Conservation (phyloP, 495 filamentous ascomycete genomes). For the Neurospora sp. region DNA sequence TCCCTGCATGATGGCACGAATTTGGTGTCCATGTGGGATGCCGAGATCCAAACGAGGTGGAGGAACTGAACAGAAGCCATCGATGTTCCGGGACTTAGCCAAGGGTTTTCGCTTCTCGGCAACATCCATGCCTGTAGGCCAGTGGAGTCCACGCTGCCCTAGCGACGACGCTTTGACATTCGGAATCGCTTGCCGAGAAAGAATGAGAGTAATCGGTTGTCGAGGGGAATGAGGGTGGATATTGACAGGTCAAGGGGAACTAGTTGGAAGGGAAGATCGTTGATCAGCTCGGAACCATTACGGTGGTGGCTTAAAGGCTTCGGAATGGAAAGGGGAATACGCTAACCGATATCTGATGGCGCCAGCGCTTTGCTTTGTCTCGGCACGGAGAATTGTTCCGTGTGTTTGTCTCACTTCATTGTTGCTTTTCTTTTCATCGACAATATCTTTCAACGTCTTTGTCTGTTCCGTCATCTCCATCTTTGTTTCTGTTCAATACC, state of each 20-base stretch:
- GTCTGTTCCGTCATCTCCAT: background rate
- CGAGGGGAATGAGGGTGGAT: background rate
- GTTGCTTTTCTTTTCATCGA: background rate
- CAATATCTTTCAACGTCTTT: background rate
- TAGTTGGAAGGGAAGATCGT: background rate
- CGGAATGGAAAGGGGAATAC: background rate
- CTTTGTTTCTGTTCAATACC: background rate
- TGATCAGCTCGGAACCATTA: background rate
- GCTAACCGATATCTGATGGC: background rate
- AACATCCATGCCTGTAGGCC: background rate
- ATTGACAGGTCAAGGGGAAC: background rate
- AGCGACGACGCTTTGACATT: background rate
- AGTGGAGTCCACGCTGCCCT: background rate
- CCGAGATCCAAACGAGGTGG: background rate
- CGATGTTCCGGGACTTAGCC: background rate
- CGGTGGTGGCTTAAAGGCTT: background rate
- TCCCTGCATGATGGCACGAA: background rate
- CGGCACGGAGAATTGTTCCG: background rate
- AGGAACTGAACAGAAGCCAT: background rate
- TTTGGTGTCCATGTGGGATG: background rate
- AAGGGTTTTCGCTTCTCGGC: background rate
- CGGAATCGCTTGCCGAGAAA: background rate
- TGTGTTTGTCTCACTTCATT: background rate
- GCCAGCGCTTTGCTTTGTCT: background rate
- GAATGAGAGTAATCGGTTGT: background rate